Evolutionary conservation across 108 stramenopile species (phyloP).

Genomic region (Fragilariopsis cylindrus): DNA sequence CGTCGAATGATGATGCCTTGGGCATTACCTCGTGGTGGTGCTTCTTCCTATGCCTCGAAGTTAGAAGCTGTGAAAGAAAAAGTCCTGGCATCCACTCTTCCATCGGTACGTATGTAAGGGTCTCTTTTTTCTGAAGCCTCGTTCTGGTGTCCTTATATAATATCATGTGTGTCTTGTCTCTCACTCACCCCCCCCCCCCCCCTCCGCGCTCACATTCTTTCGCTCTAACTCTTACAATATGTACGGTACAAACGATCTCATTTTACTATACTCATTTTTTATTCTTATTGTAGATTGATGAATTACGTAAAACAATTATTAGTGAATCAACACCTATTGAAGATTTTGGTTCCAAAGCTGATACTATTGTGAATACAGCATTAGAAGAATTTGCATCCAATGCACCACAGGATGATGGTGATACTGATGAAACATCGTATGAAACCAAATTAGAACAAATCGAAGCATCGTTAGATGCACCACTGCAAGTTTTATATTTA

Average conservation of each 20-base stretch:
- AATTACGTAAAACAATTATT: slow-evolving; percentile 67
- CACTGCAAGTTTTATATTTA: slow-evolving; percentile 90
- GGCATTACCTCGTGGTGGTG: slow-evolving; percentile 31
- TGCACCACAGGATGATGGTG: slow-evolving; percentile 70
- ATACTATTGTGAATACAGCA: slow-evolving; percentile 88
- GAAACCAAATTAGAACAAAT: slow-evolving; percentile 88
- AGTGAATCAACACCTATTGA: slow-evolving; percentile 71
- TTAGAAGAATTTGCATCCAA: slow-evolving; percentile 86
- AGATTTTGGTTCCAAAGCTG: slow-evolving; percentile 84
- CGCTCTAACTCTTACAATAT: too few species aligned
- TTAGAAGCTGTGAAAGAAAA: slow-evolving; percentile 43
- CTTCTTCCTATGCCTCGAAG: slow-evolving; percentile 27
- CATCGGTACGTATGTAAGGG: slow-evolving; percentile 24
- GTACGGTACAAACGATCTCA: too few species aligned
- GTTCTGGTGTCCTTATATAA: too few species aligned
- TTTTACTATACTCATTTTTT: too few species aligned
- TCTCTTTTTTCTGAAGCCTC: too few species aligned
- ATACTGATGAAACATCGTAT: slow-evolving; percentile 60
- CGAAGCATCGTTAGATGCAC: slow-evolving; percentile 86
- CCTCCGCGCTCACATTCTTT: too few species aligned
- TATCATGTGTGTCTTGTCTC: too few species aligned
- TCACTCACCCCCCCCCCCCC: too few species aligned
- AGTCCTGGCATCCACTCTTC: slow-evolving; percentile 34
- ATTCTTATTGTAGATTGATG: slow-evolving; percentile 55
- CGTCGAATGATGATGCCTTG: background rate